A percentile compares a stretch with the other conserved stretches of the same genome.
Conservation (phyloP, 345 rosid species). For the Citrus sp. region DNA sequence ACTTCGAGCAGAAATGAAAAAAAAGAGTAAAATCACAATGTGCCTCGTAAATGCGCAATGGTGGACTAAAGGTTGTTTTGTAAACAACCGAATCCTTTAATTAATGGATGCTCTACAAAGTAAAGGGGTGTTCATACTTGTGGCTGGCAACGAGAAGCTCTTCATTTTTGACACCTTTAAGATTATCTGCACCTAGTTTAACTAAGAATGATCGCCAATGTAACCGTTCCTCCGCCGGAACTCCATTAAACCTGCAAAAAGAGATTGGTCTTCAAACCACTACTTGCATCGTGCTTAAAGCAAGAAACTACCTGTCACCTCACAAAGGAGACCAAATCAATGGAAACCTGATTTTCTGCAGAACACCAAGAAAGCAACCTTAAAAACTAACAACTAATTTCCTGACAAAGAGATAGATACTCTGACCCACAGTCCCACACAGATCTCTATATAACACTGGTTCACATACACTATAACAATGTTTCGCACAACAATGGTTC, state of each 20-base stretch:
- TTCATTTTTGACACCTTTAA: slow-evolving; percentile 83
- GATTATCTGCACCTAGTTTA: slow-evolving; percentile 89
- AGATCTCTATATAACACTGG: not conserved
- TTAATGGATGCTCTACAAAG: slow-evolving; percentile 2
- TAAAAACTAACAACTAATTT: not conserved
- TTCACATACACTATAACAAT: not conserved
- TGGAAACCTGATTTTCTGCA: not conserved
- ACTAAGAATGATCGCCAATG: slow-evolving; percentile 95
- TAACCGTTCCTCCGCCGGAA: slow-evolving; percentile 89
- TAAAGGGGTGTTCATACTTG: slow-evolving; percentile 45
- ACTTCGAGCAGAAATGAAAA: slow-evolving; percentile 1
- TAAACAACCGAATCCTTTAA: not conserved
- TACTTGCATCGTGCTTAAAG: not conserved
- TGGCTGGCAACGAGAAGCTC: slow-evolving; percentile 96
- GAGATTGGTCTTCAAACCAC: not conserved
- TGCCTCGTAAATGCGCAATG: not conserved
- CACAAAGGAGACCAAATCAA: not conserved
- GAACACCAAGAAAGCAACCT: not conserved
- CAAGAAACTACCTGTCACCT: not conserved
- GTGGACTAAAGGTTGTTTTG: not conserved
- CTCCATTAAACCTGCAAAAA: slow-evolving; percentile 79
- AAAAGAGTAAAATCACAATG: not conserved
- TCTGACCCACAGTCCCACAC: not conserved
- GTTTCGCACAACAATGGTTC: not conserved
- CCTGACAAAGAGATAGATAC: not conserved